These are phyloP conservation scores for Phaeoacremonium minimum DNA, from an alignment of 2,329 filamentous ascomycete species.

Conservation along the genomic window DNA sequence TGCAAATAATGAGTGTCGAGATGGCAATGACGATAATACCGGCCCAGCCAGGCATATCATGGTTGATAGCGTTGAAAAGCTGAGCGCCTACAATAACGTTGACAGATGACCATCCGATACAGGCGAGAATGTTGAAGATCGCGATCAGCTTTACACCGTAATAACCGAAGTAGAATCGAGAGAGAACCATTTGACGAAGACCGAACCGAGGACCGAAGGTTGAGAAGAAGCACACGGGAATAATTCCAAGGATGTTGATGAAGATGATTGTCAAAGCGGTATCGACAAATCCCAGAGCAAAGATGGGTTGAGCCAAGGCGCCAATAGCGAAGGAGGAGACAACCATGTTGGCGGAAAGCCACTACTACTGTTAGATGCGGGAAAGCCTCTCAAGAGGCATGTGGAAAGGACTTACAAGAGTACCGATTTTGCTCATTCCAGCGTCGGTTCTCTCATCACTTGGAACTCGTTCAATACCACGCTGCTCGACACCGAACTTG, in stretches of 20 bases:
- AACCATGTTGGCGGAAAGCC: constrained; percentile 76
- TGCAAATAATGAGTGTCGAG: constrained; percentile 64
- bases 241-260: constrained; percentile 69
- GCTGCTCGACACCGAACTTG: constrained; percentile 65
- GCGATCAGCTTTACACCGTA: constrained; percentile 67
- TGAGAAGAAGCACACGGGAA: constrained; percentile 73
- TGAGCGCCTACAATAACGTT: constrained; percentile 79
- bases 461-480: constrained; percentile 72
- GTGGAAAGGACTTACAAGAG: constrained; percentile 52
- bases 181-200: constrained; percentile 76
- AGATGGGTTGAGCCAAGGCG: constrained; percentile 63
- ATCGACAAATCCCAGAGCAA: constrained; percentile 68
- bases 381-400: constrained; percentile 3
- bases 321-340: constrained; percentile 74
- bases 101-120: constrained; percentile 71
- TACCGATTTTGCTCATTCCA: constrained; percentile 63
- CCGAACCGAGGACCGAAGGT: constrained; percentile 73
- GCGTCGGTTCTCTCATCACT: constrained; percentile 63
- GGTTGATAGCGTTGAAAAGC: constrained; percentile 70
- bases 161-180: constrained; percentile 72
- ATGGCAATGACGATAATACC: constrained; percentile 71
- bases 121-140: constrained; percentile 66
- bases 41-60: constrained; percentile 64
- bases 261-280: constrained; percentile 68
- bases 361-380: constrained; percentile 31